Base-by-base conservation (phyloP, 495 filamentous ascomycete genomes). In the Xylaria flabelliformis region DNA sequence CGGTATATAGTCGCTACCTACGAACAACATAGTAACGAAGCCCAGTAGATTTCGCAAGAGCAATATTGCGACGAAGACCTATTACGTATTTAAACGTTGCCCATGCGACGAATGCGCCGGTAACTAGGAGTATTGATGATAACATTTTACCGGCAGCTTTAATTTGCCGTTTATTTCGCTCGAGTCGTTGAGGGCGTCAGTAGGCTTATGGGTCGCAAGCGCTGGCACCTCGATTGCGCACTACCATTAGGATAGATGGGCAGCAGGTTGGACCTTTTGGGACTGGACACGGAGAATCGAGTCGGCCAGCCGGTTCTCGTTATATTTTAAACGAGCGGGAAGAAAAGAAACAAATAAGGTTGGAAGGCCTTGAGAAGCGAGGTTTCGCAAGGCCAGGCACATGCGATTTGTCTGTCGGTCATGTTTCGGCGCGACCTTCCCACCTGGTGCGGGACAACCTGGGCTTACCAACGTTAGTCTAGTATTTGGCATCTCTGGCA, bases 11-110 rank as follows among this genome's bases (percentile, higher is more conserved):
- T 39, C 29, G 21, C 17, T 32, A 83, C 86, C 73, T 77, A 88
- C 86, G 85, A 58, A 82, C 64, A 46, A 87, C 67, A 36, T 83
- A 74, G 64, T 86, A 87, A 3, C 79, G 80, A 13, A 87, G 69
- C 0, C 83, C 83, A 15, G 81, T 80, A 50, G 76, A 76, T 72
- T 83, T 83, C n/a, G 86, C 86, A 6, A 78, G 77, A 1, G 78
- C 76, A 41, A 86, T 84, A 56, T 86, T 85, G 10, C 61, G 74
- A 15, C 71, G 74, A 55, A 85, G 76, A 32, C 77, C 81, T 1
- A 75, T 72, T 53, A 79, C 50, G 21, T n/a, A 44, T 39, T 63
- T 73, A 56, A 63, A 67, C n/a, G n/a, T 3, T 7, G n/a, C 0
- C 71, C 71, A 73, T 15, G 63, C 64, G 55, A 69, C 26, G n/a